Evolutionary conservation across 225 moss, liverwort and hornwort genomes (phyloP).

Genomic region (Climacium dendroides): DNA sequence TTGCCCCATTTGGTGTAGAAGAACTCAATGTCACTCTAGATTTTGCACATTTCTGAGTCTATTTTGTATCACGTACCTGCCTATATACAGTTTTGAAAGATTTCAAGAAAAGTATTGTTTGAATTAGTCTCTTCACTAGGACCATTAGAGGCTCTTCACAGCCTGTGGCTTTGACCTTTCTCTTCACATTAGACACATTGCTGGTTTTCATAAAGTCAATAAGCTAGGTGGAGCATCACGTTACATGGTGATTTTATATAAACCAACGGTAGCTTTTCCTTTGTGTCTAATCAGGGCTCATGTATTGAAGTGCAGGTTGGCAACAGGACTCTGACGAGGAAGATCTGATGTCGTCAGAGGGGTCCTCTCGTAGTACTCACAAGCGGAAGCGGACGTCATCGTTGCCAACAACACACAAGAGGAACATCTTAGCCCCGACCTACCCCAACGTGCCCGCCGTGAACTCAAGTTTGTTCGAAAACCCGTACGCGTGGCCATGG

Average conservation of each 20-base stretch:
- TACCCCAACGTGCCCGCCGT: background rate
- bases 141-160: background rate
- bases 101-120: background rate
- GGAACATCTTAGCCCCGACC: background rate
- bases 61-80: background rate
- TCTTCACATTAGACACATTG: background rate
- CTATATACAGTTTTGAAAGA: background rate
- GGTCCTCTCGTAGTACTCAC: background rate
- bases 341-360: background rate
- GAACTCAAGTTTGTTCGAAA: background rate
- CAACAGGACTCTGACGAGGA: background rate
- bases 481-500: background rate
- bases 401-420: background rate
- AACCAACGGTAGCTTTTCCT: background rate
- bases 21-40: background rate
- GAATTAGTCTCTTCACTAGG: background rate
- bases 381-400: background rate
- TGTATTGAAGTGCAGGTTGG: background rate
- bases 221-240: background rate
- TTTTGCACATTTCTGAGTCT: background rate
- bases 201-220: background rate
- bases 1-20: too few species aligned
- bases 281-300: too few species aligned
- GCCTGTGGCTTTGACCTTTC: background rate
- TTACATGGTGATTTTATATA: background rate